A percentile compares a stretch with the other conserved stretches of the same genome.
Conservation (phyloP, 371 early-diverging fungal genomes). For the Lichtheimia corymbifera region DNA sequence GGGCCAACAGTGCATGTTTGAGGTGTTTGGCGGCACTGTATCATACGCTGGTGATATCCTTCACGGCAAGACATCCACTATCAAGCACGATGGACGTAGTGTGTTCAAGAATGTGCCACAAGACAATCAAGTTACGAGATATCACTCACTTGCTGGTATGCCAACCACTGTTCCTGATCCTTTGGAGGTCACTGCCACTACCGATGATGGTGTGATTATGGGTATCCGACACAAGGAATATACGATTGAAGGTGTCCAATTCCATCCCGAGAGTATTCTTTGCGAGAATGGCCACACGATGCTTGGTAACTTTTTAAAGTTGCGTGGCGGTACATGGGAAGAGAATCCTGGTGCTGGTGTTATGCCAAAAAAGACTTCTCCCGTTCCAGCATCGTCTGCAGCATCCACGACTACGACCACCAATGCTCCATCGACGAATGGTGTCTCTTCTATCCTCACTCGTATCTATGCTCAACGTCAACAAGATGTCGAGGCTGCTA, state of each 20-base stretch:
- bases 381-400: neutral
- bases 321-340: constrained; percentile 88
- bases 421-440: constrained; percentile 5
- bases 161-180: constrained; percentile 79
- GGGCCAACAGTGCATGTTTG: constrained; percentile 96
- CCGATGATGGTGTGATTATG: constrained; percentile 88
- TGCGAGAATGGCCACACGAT: constrained; percentile 87
- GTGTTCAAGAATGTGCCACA: constrained; percentile 84
- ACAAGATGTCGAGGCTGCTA: constrained; percentile 74
- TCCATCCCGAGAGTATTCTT: constrained; percentile 95
- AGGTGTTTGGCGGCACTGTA: constrained; percentile 91
- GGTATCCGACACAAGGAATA: constrained; percentile 89
- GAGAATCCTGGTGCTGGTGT: constrained; percentile 63
- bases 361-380: constrained; percentile 26
- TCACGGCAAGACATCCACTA: constrained; percentile 90
- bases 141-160: constrained; percentile 94
- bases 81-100: constrained; percentile 90
- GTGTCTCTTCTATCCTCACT: constrained; percentile 51
- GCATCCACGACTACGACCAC: constrained; percentile 13
- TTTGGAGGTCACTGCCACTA: constrained; percentile 85
- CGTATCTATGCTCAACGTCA: constrained; percentile 80
- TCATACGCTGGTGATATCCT: constrained; percentile 89
- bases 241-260: constrained; percentile 95
- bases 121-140: constrained; percentile 85
- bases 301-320: constrained; percentile 85